A percentile compares a stretch with the other conserved stretches of the same genome.
phyloP scores from a whole-genome alignment of 2,329 filamentous ascomycete genomes.

The Coniella vitis region DNA sequence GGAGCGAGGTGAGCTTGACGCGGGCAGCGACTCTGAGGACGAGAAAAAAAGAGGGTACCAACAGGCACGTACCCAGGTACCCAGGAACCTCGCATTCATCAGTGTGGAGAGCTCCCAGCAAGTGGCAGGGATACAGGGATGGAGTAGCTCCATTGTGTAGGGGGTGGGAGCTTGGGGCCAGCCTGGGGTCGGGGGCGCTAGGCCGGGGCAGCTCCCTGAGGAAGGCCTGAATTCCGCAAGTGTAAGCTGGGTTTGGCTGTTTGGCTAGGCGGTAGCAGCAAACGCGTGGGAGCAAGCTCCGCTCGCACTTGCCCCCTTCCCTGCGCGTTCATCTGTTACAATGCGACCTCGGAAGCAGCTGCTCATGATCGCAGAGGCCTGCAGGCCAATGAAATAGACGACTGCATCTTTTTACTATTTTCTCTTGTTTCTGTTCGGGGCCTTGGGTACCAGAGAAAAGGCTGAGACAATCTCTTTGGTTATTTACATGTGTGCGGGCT shows the following conservation, averaged over 20 bases:
- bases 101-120: background rate
- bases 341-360: too few relatives aligned
- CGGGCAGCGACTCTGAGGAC: background rate
- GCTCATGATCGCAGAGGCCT: too few relatives aligned
- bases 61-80: background rate
- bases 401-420: too few relatives aligned
- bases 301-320: too few relatives aligned
- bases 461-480: too few relatives aligned
- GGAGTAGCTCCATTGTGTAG: background rate
- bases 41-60: background rate
- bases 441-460: too few relatives aligned
- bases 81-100: background rate
- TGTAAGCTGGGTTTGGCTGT: too few relatives aligned
- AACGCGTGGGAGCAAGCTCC: background rate
- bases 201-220: background rate
- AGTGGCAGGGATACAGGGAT: too few relatives aligned
- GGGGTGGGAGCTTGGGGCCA: background rate
- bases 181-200: background rate
- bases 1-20: slow-evolving; percentile 7
- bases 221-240: background rate
- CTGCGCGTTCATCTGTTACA: too few relatives aligned
- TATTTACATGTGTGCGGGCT: too few relatives aligned
- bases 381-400: too few relatives aligned
- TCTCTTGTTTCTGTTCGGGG: too few relatives aligned
- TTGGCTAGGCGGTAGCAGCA: background rate